Base-by-base conservation (phyloP, 2,329 filamentous ascomycete species). In the Nigrograna mackinnonii region DNA sequence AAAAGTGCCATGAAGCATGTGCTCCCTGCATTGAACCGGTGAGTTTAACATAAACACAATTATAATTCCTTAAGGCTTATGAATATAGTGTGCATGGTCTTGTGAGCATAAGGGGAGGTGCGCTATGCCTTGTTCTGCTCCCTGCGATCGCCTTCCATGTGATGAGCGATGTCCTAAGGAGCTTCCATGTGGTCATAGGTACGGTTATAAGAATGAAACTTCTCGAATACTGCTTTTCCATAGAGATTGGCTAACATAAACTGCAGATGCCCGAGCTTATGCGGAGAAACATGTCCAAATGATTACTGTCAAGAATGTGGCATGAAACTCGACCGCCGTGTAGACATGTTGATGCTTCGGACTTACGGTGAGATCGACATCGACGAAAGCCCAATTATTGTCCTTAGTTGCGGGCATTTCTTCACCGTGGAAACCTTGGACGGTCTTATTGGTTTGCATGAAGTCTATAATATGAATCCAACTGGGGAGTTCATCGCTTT, bases 121-220 rank as follows among this genome's bases (percentile, higher is more conserved):
- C 46, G 55, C 58, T 0, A 73, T 82, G 72, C 80, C 80, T 14
- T 89, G 86, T 47, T 82, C 83, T 0, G 85, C 79, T 0, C 85
- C 86, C 0, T 90, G 85, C 57, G 72, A 86, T 49, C 78, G 81
- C 66, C 56, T 87, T 0, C 86, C 86, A 1, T 90, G 85, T 58
- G 78, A 77, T 2, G 62, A 74, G 50, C 72, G 85, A 6, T 90
- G 86, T 55, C 55, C 68, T 3, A 70, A 78, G 20, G 13, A 44
- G 0, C 61, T 89, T 3, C 14, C 19, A 0, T 89, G 85, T 54
- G 79, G 80, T 1, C 84, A 88, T n/a, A n/a, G n/a, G n/a, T n/a
- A n/a, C n/a, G n/a, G n/a, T n/a, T n/a, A n/a, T n/a, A n/a, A 58
- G 78, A 73, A 57, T 89, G 81, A 68, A 36, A 39, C 44, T 52